Base-by-base conservation (phyloP, 495 filamentous ascomycete genomes). In the Wilcoxina mikolae region DNA sequence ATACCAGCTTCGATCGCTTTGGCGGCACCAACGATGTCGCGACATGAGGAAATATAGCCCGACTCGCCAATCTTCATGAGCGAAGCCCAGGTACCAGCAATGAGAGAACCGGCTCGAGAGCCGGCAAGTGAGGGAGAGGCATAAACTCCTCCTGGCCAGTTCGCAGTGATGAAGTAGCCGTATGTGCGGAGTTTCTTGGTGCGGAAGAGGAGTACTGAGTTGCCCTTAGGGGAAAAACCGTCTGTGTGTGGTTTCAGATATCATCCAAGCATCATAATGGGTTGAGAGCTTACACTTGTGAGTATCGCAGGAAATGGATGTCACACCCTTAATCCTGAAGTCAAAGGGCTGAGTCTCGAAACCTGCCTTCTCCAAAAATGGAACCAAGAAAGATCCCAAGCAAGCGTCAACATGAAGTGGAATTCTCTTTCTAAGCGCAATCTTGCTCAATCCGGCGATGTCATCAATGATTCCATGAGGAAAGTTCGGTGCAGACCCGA, bases 391-490 rank as follows among this genome's bases (percentile, higher is more conserved):
- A 33, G 87, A 94, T 42, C 91, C 91, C 20, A 99, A 76, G 66
- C 91, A 99, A 75, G 88, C 95, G 69, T 99, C 91, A 35, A 99
- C 91, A 66, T 99, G 91, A 2, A 96, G 78, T 1, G 90, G 90
- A 20, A 95, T 73, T 60, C 79, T 81, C 41, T 82, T 79, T 61
- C 78, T 78, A 10, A 84, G 65, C 0, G 91, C 93, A 11, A 99
- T 77, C 42, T 82, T 84, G 41, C 88, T 95, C 33, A 98, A 77
- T 25, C 78, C 76, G 2, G 83, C 66, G 56, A 98, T 96, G 67
- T 98, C 87, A 67, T 98, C 91, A 58, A 96, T 87, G 64, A 96
- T 94, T 48, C 91, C 91, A 64, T 99, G 93, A 38, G 91, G 91
- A 72, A 94, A 99, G 69, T 95, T 96, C 5, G 91, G 91, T 0